Evolutionary conservation across 2,329 filamentous ascomycete species (phyloP), one percentile per base, ranked within the genome.

Genomic region (Fusarium sp.): DNA sequence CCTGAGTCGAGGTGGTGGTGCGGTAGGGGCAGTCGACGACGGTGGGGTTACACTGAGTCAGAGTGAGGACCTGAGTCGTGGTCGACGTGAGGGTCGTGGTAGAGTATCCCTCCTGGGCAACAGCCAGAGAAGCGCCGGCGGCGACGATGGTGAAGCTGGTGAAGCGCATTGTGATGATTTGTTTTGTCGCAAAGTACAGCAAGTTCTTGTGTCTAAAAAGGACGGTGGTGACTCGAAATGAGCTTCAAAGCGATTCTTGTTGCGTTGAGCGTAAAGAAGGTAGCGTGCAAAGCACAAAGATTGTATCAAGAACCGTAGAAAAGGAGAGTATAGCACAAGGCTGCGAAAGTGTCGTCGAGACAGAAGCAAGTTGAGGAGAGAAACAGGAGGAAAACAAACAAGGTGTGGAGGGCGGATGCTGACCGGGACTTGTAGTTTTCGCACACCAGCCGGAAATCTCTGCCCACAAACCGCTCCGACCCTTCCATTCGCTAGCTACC

Each of bases 31-130:
- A 86, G 77, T 83, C 78, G 67, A 80, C 78, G 66, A 81, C 77
- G 11, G 78, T 78, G 44, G 83, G 81, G 75, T 82, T 80, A 81
- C 85, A 86, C 73, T 78, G 72, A 61, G 85, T 87, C 75, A 87
- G 79, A 75, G 84, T 87, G 68, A 83, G 62, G 53, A 81, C 82
- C 70, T 75, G 77, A 58, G 82, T 84, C 56, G 78, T 78, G 60
- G 85, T 87, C 15, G 82, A 81, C 59, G 85, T 87, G 62, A 80
- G 55, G 11, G 79, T 81, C 60, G 80, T 81, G 65, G 80, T 85
- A 11, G 54, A 61, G 36, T 72, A 71, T 16, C 9, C 31, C 8
- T 74, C 65, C 41, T 67, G 64, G 48, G 76, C 75, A 63, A 80
- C 80, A 66, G 77, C 75, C 52, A 79, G 79, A 50, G 82, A 78